Percentiles rank a stretch among this genome's conserved stretches.
Conservation (phyloP, 768 basidiomycete genomes). For the Dacryopinax spathularia region DNA sequence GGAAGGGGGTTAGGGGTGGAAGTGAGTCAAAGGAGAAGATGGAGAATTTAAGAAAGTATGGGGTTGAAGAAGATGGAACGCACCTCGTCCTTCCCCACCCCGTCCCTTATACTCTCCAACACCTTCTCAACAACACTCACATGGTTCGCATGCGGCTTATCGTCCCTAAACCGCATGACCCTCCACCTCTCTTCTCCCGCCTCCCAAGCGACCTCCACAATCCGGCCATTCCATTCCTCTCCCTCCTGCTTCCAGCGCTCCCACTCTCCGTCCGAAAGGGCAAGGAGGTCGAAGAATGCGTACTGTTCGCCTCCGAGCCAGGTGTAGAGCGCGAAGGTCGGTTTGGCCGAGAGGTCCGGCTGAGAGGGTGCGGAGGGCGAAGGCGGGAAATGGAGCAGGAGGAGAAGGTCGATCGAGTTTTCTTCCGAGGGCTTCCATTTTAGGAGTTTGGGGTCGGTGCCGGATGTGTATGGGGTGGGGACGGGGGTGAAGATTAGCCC, state of each 20-base stretch:
- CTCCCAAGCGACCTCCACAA: conserved; percentile 93
- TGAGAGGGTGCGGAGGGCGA: conserved; percentile 33
- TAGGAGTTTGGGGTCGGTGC: conserved; percentile 84
- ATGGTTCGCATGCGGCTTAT: conserved; percentile 89
- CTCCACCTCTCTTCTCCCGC: conserved; percentile 50
- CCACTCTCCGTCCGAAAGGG: conserved; percentile 84
- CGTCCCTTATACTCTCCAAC: conserved; percentile 81
- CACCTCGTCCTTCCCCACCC: conserved; percentile 79
- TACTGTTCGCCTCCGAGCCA: conserved; percentile 68
- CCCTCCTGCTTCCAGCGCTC: conserved; percentile 71
- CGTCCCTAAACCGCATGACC: conserved; percentile 86
- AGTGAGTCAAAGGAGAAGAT: background rate
- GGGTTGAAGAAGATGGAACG: conserved; percentile 18
- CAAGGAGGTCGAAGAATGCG: conserved; percentile 73
- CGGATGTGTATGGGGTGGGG: conserved; percentile 60
- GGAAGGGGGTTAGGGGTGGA: background rate
- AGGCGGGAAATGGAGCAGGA: conserved; percentile 85
- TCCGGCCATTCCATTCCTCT: conserved; percentile 83
- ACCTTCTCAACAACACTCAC: conserved; percentile 72
- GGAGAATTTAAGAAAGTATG: conserved; percentile 6
- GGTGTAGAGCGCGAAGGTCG: conserved; percentile 66
- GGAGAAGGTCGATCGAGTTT: conserved; percentile 95
- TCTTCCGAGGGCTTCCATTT: conserved; percentile 99
- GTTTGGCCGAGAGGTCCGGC: conserved; percentile 75
- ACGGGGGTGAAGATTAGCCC: conserved; percentile 94